Evolutionary conservation across 129 eudicot species (phyloP).

Genomic region (Tanacetum coccineum): DNA sequence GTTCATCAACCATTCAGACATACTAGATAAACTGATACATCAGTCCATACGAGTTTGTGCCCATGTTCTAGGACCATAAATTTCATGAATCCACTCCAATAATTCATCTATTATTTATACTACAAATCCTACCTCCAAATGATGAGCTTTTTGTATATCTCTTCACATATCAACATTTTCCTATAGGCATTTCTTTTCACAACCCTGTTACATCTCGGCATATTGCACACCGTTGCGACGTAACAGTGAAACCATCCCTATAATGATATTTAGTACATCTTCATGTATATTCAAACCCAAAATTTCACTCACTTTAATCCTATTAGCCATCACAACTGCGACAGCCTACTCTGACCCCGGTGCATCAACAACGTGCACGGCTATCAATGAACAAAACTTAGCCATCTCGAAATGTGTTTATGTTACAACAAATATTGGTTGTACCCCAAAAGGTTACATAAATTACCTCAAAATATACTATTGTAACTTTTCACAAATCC

Average conservation of each 20-base stretch:
- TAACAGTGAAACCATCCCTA: background rate
- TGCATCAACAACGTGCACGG: conserved; percentile 29
- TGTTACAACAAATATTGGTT: conserved; percentile 34
- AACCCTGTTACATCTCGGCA: background rate
- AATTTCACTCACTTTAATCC: background rate
- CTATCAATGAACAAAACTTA: conserved; percentile 29
- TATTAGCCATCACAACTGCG: background rate
- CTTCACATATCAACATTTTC: background rate
- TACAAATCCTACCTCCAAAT: conserved; percentile 1
- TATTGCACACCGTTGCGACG: too few relatives aligned
- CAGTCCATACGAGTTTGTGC: conserved; percentile 15
- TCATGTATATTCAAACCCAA: conserved; percentile 11
- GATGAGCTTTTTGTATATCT: conserved; percentile 2
- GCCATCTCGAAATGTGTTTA: conserved; percentile 35
- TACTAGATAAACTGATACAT: too few relatives aligned
- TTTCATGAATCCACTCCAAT: conserved; percentile 13
- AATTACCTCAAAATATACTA: conserved; percentile 52
- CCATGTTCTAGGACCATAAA: conserved; percentile 24
- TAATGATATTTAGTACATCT: background rate
- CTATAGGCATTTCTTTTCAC: background rate
- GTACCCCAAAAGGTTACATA: conserved; percentile 52
- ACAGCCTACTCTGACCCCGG: conserved; percentile 20
- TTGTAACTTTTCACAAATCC: conserved; percentile 36
- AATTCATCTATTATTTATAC: background rate
- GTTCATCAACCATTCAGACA: too few relatives aligned